phyloP scores from a whole-genome alignment of 2,329 filamentous ascomycete genomes.

The Alternaria gaisen region DNA sequence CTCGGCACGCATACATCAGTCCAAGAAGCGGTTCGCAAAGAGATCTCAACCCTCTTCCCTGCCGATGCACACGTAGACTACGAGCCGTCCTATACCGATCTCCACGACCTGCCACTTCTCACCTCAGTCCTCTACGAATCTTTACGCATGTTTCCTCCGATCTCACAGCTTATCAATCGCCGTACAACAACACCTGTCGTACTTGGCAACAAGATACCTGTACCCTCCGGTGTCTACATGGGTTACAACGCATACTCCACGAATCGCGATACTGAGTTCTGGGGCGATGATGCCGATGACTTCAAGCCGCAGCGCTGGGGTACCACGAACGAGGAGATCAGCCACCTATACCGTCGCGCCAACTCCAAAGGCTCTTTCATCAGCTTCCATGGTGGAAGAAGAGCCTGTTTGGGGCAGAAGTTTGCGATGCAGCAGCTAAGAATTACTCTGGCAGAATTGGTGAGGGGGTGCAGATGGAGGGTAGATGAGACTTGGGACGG shows the following conservation, averaged over 20 bases:
- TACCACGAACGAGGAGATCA: conserved; percentile 46
- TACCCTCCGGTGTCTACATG: conserved; percentile 35
- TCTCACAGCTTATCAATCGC: conserved; percentile 61
- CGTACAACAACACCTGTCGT: conserved; percentile 41
- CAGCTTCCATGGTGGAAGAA: conserved; percentile 54
- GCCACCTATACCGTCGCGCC: conserved; percentile 46
- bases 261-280: conserved; percentile 37
- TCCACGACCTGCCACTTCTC: conserved; percentile 52
- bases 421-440: conserved; percentile 48
- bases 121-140: conserved; percentile 58
- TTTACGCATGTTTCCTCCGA: conserved; percentile 60
- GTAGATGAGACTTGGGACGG: conserved; percentile 39
- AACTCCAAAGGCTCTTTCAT: conserved; percentile 53
- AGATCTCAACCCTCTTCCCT: conserved; percentile 28
- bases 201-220: conserved; percentile 29
- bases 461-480: conserved; percentile 34
- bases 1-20: conserved; percentile 30
- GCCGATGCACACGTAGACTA: conserved; percentile 21
- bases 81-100: conserved; percentile 29
- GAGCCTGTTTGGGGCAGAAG: conserved; percentile 54
- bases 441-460: conserved; percentile 44
- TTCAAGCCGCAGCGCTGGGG: conserved; percentile 56
- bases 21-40: conserved; percentile 31
- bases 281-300: conserved; percentile 41
- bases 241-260: conserved; percentile 43